A percentile compares a stretch with the other conserved stretches of the same genome.
Evolutionary conservation across 169 alveolate species (phyloP).

Genomic region (Plasmodium coatneyi): DNA sequence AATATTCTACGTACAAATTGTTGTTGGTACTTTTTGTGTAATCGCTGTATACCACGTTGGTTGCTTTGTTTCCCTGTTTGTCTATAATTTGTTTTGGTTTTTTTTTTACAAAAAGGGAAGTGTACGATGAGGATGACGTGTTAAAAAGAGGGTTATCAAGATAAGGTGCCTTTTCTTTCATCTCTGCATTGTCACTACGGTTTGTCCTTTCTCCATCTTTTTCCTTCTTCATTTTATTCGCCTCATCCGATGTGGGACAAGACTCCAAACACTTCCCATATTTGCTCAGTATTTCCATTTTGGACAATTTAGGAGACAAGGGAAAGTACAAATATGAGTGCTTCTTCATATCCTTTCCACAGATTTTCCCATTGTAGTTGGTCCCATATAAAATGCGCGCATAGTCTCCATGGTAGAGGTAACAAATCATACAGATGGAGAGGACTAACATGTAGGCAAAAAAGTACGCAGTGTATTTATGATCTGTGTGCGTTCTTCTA

Average conservation of each 20-base stretch:
- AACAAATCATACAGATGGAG: constrained; percentile 4
- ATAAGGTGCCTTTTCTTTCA: background rate
- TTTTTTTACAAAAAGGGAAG: constrained; percentile 20
- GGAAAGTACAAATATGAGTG: constrained; percentile 48
- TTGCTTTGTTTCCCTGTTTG: constrained; percentile 37
- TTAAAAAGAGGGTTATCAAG: background rate
- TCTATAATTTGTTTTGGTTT: constrained; percentile 7
- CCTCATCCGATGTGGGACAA: constrained; percentile 31
- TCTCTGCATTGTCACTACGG: background rate
- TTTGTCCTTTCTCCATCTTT: background rate
- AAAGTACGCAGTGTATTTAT: constrained; percentile 13
- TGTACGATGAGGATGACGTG: background rate
- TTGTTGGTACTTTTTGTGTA: constrained; percentile 53
- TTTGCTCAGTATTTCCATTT: constrained; percentile 23
- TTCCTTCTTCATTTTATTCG: background rate
- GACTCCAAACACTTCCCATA: constrained; percentile 61
- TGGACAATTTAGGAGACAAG: constrained; percentile 38
- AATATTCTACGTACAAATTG: constrained; percentile 67
- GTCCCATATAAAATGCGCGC: constrained; percentile 58
- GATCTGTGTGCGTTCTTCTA: constrained; percentile 26
- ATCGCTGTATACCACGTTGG: constrained; percentile 59
- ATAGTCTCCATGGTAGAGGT: constrained; percentile 51
- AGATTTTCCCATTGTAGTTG: constrained; percentile 47
- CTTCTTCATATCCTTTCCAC: constrained; percentile 28
- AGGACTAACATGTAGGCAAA: background rate